Evolutionary conservation across 2,329 filamentous ascomycete species (phyloP), one percentile per base, ranked within the genome.

Genomic region (Cladophialophora yegresii): DNA sequence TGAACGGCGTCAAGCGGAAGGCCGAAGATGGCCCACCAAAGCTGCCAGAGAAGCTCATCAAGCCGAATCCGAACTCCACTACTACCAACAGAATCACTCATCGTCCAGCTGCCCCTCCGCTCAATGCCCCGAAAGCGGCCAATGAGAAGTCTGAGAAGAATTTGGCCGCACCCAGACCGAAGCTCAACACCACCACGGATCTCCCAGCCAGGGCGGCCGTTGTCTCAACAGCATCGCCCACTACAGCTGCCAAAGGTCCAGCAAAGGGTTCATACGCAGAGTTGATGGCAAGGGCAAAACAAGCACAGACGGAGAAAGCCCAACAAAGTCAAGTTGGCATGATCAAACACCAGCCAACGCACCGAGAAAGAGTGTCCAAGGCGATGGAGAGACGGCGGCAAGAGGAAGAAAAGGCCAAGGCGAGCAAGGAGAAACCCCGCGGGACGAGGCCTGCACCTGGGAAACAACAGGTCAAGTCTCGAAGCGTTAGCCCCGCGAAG

Each of bases 191-290:
- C 43, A 61, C 26, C 26, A 23, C 57, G n/a, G 30, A 58, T 40
- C 61, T 43, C 33, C 32, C 59, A 23, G 22, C 64, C 10, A 66
- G 51, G 49, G 22, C 56, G 30, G 51, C 45, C 28, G 53, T 66
- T 28, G 63, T 66, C 30, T 64, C 68, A 12, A 57, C 50, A 9
- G 63, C 64, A 23, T 49, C 64, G 26, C 66, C 65, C 13, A 62
- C 51, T n/a, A 13, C 63, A n/a, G 32, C 61, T 40, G n/a, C 62
- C 4, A 68, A 69, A 56, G 58, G 36, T 28, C 65, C 73, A 10
- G 82, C 83, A 5, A 84, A 84, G 70, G 83, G 84, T 30, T 85
- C 83, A 1, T 89, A 83, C 73, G 82, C 84, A 50, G 85, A 85
- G 56, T 79, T 87, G 50, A 80, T 88, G 69, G 86, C 86, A 51